phyloP scores from a whole-genome alignment of 83 land plant genomes.

The Thuja plicata region DNA sequence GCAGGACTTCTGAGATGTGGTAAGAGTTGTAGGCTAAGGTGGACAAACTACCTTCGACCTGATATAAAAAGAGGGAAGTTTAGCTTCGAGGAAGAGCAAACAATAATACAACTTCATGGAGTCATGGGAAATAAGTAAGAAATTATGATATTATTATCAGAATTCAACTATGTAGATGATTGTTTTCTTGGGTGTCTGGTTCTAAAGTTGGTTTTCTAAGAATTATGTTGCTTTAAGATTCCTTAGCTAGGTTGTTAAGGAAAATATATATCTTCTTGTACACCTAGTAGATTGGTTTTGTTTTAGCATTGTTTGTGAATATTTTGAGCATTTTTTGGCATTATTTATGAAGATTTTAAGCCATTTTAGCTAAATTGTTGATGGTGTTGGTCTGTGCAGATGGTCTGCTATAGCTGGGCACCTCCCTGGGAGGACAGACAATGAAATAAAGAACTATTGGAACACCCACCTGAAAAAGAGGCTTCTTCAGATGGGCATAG shows the following conservation, averaged over 20 bases:
- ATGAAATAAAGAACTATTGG: constrained; percentile 16
- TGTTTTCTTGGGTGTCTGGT: constrained; percentile 18
- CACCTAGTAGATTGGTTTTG: neutral
- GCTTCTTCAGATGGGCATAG: constrained; percentile 15
- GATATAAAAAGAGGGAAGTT: constrained; percentile 44
- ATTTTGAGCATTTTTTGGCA: neutral
- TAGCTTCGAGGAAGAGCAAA: constrained; percentile 43
- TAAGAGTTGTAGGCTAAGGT: constrained; percentile 39
- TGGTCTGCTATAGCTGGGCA: constrained; percentile 16
- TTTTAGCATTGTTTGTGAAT: neutral
- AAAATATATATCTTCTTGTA: too few relatives aligned
- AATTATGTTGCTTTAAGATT: neutral
- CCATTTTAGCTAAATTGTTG: neutral
- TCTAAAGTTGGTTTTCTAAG: neutral
- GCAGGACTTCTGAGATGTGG: constrained; percentile 47
- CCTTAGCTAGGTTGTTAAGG: neutral
- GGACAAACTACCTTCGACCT: constrained; percentile 45
- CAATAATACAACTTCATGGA: constrained; percentile 36
- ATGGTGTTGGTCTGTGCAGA: neutral
- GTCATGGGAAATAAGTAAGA: constrained; percentile 36
- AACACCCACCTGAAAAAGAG: constrained; percentile 13
- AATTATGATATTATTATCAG: too few relatives aligned
- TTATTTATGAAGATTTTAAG: neutral
- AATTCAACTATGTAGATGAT: neutral
- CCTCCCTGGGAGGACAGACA: constrained; percentile 9